Evolutionary conservation across 2,329 filamentous ascomycete species (phyloP).

Genomic region (Blastomyces silverae): DNA sequence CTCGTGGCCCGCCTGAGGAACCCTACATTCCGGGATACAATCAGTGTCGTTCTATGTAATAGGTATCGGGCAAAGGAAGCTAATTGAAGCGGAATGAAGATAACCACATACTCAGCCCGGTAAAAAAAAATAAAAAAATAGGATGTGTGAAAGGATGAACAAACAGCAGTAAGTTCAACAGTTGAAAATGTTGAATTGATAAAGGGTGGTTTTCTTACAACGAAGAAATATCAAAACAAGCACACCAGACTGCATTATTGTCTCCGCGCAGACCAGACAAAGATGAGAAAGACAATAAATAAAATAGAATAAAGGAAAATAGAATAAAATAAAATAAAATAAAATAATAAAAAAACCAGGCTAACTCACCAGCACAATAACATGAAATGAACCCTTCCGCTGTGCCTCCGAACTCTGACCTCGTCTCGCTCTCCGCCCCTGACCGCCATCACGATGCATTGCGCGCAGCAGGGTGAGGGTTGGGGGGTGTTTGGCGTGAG

Average conservation of each 20-base stretch:
- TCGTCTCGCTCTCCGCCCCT: conserved; percentile 12
- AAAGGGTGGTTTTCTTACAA: not conserved
- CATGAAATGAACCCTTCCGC: conserved; percentile 54
- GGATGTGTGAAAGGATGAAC: not conserved
- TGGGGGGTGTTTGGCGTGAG: not conserved
- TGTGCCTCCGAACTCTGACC: conserved; percentile 17
- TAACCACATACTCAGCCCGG: not conserved
- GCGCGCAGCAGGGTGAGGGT: not conserved
- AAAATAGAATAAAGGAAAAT: conserved; percentile 15
- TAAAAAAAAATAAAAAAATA: not conserved
- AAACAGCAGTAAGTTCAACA: not conserved
- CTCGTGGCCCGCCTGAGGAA: conserved; percentile 78
- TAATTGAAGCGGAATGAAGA: not conserved
- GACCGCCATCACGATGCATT: conserved; percentile 16
- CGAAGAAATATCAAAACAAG: not conserved
- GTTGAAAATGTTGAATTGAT: conserved; percentile 1
- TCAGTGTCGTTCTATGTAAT: conserved; percentile 13
- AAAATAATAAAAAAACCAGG: not conserved
- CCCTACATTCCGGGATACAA: conserved; percentile 53
- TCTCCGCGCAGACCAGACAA: not conserved
- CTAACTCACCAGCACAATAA: conserved; percentile 65
- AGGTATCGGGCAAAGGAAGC: not conserved
- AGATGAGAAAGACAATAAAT: not conserved
- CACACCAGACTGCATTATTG: not conserved
- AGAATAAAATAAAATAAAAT: conserved; percentile 10